Percentiles rank a stretch among this genome's conserved stretches.
Conservation (phyloP, 148 eudicot species). For the Diospyros kaki region DNA sequence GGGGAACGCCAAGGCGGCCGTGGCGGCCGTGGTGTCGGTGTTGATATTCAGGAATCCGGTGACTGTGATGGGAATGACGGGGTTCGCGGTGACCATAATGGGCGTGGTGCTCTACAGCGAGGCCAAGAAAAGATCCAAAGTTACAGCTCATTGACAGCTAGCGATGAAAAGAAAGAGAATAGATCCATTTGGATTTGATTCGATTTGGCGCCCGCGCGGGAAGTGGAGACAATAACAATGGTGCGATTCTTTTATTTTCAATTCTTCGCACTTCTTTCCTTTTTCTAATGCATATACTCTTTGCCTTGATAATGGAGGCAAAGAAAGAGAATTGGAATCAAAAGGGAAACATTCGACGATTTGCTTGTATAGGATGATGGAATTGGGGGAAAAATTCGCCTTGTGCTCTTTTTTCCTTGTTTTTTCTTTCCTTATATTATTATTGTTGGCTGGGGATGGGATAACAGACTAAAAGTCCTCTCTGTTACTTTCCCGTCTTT, state of each 20-base stretch:
- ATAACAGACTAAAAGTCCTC: constrained; percentile 22
- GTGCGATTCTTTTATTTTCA: constrained; percentile 16
- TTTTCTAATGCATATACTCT: not conserved
- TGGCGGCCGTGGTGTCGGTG: constrained; percentile 73
- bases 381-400: not conserved
- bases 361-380: constrained; percentile 28
- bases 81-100: constrained; percentile 59
- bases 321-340: constrained; percentile 11
- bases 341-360: constrained; percentile 4
- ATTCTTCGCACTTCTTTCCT: not conserved
- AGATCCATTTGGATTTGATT: not conserved
- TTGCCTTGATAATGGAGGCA: not conserved
- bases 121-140: constrained; percentile 56
- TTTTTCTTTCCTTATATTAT: not conserved
- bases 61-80: constrained; percentile 68
- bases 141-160: constrained; percentile 44
- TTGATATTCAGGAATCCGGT: constrained; percentile 78
- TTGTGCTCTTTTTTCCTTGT: constrained; percentile 9
- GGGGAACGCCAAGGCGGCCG: constrained; percentile 76
- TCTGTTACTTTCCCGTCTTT: constrained; percentile 24
- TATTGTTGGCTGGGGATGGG: constrained; percentile 10
- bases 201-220: not conserved
- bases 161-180: not conserved
- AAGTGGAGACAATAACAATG: constrained; percentile 13
- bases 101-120: constrained; percentile 80